Base-by-base conservation (phyloP, 78 protist genomes). In the Polysphondylium violaceum region DNA sequence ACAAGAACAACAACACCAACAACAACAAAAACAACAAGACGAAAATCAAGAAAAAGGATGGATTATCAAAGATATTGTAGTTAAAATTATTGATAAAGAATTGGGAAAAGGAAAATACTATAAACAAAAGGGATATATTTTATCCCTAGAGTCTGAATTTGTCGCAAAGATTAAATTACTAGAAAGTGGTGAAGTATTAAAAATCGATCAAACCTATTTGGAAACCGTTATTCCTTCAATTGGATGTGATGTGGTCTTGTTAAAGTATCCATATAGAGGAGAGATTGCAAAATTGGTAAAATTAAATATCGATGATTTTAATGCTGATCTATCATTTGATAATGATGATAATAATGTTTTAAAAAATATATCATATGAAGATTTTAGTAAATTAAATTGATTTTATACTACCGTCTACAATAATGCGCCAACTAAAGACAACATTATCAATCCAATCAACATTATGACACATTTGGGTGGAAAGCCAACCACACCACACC, bases 11-110 rank as follows among this genome's bases (percentile, higher is more conserved):
- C 7, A 59, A 35, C n/a, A 63, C 2, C 27, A 33, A 35, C 71
- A 25, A 59, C 3, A 55, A 41, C 71, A 58, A 75, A 3, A 29
- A 17, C 51, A 31, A 40, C 65, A 27, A 40, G 58, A 75, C 23
- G 4, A 59, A 35, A 2, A 35, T 61, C 23, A 47, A 55, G 69
- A 47, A 38, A 63, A 29, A 31, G 31, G 41, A 43, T 88, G 94
- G 94, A 60, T 88, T 36, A 65, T 41, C 25, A 59, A 50, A 25
- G 51, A 44, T 53, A 55, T 88, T 6, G 41, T 88, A n/a, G 78
- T 88, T 33, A 88, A 88, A 31, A 63, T 88, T 36, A 67, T 88
- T 19, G 87, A 75, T 47, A 88, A 88, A 73, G 61, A 72, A 8
- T 40, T 87, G 19, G 38, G 59, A 38, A 19, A 61, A n/a, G 86